Conservation (phyloP, 495 filamentous ascomycete genomes). For the Penicillium lividum region DNA sequence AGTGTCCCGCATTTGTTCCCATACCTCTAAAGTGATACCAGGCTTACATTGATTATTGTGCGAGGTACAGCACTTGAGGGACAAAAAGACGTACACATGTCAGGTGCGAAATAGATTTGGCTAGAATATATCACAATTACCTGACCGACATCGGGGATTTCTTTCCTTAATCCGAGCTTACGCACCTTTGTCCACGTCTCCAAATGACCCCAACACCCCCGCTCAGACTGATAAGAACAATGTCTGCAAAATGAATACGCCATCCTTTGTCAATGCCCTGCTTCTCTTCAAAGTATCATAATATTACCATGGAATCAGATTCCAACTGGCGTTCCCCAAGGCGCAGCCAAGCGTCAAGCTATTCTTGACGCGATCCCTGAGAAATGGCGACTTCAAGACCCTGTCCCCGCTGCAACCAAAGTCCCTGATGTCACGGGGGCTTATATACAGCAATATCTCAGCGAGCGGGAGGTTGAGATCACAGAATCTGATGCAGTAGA, state of each 20-base stretch:
- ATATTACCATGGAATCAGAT: not conserved
- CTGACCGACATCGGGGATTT: not conserved
- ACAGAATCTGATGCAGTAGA: conserved; percentile 55
- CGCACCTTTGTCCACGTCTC: not conserved
- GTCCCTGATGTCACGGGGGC: conserved; percentile 62
- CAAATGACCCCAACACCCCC: conserved; percentile 27
- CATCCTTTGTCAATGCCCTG: too few species aligned
- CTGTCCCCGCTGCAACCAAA: conserved; percentile 50
- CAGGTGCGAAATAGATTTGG: too few species aligned
- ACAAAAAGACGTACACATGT: too few species aligned
- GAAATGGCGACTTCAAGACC: conserved; percentile 54
- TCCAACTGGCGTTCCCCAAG: conserved; percentile 45
- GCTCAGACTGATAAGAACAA: conserved; percentile 10
- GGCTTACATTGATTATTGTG: too few species aligned
- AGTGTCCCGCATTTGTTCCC: too few species aligned
- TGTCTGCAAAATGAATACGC: not conserved
- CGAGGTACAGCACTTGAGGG: too few species aligned
- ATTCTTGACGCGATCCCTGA: conserved; percentile 56
- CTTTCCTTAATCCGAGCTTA: not conserved
- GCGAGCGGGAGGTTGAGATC: conserved; percentile 55
- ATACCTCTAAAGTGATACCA: too few species aligned
- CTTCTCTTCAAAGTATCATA: too few species aligned
- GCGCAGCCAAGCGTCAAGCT: conserved; percentile 52
- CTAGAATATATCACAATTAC: too few species aligned
- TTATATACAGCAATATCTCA: conserved; percentile 60